These are phyloP conservation scores for Xylaria sp. DNA, from an alignment of 2,329 filamentous ascomycete species.

Conservation along the genomic window DNA sequence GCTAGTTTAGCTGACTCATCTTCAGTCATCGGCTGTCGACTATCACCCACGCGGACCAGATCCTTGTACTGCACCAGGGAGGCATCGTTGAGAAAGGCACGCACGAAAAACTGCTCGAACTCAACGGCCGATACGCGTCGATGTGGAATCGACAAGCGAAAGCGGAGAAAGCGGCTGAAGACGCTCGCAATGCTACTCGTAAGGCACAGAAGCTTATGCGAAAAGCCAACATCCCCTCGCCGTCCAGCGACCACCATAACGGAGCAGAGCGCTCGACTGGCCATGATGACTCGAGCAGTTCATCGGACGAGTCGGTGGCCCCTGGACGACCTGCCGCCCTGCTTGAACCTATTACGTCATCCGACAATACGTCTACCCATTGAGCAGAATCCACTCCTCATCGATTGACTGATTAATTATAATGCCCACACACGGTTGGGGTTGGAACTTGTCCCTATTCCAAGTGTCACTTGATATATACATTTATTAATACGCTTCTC, in stretches of 20 bases:
- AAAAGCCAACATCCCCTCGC: constrained; percentile 51
- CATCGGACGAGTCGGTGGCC: constrained; percentile 36
- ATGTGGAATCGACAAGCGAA: constrained; percentile 92
- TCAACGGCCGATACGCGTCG: constrained; percentile 73
- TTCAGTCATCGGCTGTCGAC: constrained; percentile 76
- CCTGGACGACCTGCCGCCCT: constrained; percentile 17
- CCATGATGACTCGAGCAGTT: constrained; percentile 46
- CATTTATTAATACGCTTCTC: constrained; percentile 31
- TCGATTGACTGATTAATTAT: constrained; percentile 29
- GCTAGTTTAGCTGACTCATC: constrained; percentile 26
- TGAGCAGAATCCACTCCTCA: not conserved
- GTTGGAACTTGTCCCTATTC: constrained; percentile 23
- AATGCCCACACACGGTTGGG: constrained; percentile 16
- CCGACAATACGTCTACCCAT: constrained; percentile 2
- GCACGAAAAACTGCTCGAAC: constrained; percentile 73
- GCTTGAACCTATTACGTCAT: constrained; percentile 16
- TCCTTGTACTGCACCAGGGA: constrained; percentile 78
- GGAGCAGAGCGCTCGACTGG: constrained; percentile 38
- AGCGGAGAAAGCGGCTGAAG: constrained; percentile 69
- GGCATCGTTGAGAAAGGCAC: constrained; percentile 76
- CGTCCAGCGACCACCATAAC: constrained; percentile 28
- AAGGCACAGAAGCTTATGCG: constrained; percentile 50
- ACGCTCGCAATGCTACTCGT: constrained; percentile 50
- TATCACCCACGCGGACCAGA: constrained; percentile 84
- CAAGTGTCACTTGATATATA: constrained; percentile 25